Base-by-base conservation (phyloP, 1,139 yeast species). In the Pichia sp. region DNA sequence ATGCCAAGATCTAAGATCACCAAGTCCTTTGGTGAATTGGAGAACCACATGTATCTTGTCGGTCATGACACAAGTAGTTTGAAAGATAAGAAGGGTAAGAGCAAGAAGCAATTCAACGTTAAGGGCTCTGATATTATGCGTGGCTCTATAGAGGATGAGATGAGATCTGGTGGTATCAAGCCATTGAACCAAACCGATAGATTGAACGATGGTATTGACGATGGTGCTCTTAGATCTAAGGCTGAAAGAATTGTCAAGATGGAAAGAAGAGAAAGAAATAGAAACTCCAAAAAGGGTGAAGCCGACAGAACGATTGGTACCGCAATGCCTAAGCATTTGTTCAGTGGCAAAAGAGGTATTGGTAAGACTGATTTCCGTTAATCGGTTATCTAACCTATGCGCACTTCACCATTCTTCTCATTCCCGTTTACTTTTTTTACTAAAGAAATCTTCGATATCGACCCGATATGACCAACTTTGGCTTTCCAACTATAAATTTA, bases 301-400 rank as follows among this genome's bases (percentile, higher is more conserved):
- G 87, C 88, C 66, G 99, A 93, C 73, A 85, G 97, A 73, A 96
- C 89, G 69, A 76, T 83, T 55, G 81, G 91, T 55, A 93, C 88
- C 53, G 75, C 87, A 59, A 72, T 89, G 74, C 96, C 97, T 58
- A 91, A 90, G 76, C 99, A 93, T 74, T 78, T 93, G 78, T 87
- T 85, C 76, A 75, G 91, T 66, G 99, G 99, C 74, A 93, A 95
- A 80, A 84, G 97, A 75, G 93, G 96, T 76, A 82, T 82, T 68
- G 96, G 96, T 69, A 85, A 85, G 66, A 86, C 87, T 60, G 93
- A 85, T 70, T 77, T 80, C 70, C 83, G 89, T 74, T 82, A 73
- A 64, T 16, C 18, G 31, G 13, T 41, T 28, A 8, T 19, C 16
- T 10, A n/a, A 25, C 28, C 28, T 22, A 4, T 23, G 16, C n/a